Evolutionary conservation across 1,139 yeast genomes (phyloP), one percentile per base, ranked within the genome.

Genomic region (Yamadazyma taylorii): DNA sequence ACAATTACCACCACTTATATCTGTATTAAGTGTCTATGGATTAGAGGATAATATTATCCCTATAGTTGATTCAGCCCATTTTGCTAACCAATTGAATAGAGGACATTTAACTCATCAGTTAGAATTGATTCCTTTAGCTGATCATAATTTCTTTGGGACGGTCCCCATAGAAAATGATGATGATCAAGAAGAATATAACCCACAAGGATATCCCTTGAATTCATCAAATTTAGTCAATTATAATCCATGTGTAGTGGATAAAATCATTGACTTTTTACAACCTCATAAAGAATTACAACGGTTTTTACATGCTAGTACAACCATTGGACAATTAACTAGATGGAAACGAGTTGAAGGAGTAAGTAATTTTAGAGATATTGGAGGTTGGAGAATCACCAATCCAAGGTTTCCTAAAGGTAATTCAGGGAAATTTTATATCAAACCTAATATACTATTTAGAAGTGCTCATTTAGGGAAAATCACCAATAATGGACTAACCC

Each of bases 121-220:
- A 39, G 68, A 70, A 30, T 58, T 87, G 16, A 64, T 90, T 9
- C 74, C 77, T 0, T 69, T 68, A 32, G 96, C 95, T 0, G 92
- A 88, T 55, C 97, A 90, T 58, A 85, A 86, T 52, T 89, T 75
- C 52, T 82, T 73, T 52, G 92, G 94, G 0, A 51, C 55, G 2
- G 52, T 53, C 3, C 57, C 53, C 14, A 68, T 66, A 41, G 55
- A 53, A 10, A 59, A 61, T 17, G 64, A 53, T 5, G 49, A 43
- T 12, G 67, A 63, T 33, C 49, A 46, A 9, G 56, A 51, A 17
- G 66, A 60, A 11, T 50, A 47, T 37, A 75, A 75, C 42, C 72
- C 72, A 0, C 43, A 51, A 3, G 48, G 57, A 2, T 52, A 67
- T 21, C 86, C 86, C 0, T 40, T 77, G 21, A 69, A 55, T 34